Conservation (phyloP, 257 asterid genomes). For the Echium plantagineum region DNA sequence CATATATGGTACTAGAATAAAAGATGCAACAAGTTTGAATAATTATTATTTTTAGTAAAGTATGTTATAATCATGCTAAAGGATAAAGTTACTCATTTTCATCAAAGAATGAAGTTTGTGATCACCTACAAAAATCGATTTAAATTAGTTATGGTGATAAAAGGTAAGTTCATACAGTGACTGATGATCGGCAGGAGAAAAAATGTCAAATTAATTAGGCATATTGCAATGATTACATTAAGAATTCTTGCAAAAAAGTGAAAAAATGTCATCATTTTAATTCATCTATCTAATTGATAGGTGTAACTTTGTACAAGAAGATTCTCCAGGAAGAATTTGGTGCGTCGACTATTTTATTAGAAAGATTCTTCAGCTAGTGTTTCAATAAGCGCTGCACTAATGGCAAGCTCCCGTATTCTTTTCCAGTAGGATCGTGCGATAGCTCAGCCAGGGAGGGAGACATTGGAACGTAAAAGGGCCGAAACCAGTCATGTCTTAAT, state of each 20-base stretch:
- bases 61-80: too few relatives aligned
- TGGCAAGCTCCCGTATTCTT: background rate
- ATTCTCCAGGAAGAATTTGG: background rate
- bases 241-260: background rate
- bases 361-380: background rate
- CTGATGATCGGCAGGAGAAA: too few relatives aligned
- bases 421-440: conserved; percentile 38
- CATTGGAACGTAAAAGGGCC: conserved; percentile 64
- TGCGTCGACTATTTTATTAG: background rate
- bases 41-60: too few relatives aligned
- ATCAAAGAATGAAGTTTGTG: background rate
- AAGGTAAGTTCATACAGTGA: too few relatives aligned
- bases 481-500: conserved; percentile 61
- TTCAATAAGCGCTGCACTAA: too few relatives aligned
- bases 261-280: too few relatives aligned
- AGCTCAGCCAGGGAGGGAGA: conserved; percentile 33
- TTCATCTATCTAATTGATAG: too few relatives aligned
- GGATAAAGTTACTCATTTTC: background rate
- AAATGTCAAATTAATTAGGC: background rate
- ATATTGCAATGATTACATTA: background rate
- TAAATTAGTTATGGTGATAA: too few relatives aligned
- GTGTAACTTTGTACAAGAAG: too few relatives aligned
- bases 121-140: background rate
- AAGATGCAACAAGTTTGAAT: too few relatives aligned
- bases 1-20: too few relatives aligned